Base-by-base conservation (phyloP, 2,329 filamentous ascomycete genomes). In the Geoglossum cookeanum region DNA sequence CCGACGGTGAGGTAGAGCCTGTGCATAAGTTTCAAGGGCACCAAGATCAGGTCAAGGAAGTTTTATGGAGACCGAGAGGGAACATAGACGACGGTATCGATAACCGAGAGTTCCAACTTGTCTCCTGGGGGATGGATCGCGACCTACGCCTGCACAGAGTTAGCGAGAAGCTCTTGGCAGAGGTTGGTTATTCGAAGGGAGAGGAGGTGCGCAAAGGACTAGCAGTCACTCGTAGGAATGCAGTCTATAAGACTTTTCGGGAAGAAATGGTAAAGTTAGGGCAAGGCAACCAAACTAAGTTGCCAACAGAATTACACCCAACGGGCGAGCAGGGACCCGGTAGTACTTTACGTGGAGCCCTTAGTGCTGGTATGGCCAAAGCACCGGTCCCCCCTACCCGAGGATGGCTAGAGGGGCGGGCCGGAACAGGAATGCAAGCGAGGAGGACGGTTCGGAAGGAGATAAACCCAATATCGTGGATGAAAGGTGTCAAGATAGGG, bases 71-170 rank as follows among this genome's bases (percentile, higher is more conserved):
- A 66, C 79, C 80, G 53, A 80, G 90, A 57, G 90, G 90, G 42
- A 74, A 75, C 22, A 77, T 78, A 17, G 77, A 80, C 15, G 79
- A 87, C 57, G 77, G 78, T n/a, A 70, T 84, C 51, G 90, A 96
- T 64, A 75, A 89, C 60, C 80, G 91, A 63, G 90, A 96, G 56
- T 96, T 95, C 61, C 90, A 96, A 68, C 75, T 96, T 17, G 87
- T 96, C 0, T 90, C 90, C 0, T 96, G 90, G 90, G 89, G 89
- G 30, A 83, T 86, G 54, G 91, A 96, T 67, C 85, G 85, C 62
- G 80, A 89, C 64, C 74, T 96, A 33, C 83, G 85, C 54, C 74
- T 96, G 32, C 86, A 94, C 65, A 82, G 81, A 53, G 78, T 89
- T 22, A 78, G 87, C 45, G 71, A 79, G 0, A 72, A 80, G 30